These are phyloP conservation scores for Sphaerulina vaccinii DNA, from an alignment of 2,329 filamentous ascomycete species.

Conservation along the genomic window DNA sequence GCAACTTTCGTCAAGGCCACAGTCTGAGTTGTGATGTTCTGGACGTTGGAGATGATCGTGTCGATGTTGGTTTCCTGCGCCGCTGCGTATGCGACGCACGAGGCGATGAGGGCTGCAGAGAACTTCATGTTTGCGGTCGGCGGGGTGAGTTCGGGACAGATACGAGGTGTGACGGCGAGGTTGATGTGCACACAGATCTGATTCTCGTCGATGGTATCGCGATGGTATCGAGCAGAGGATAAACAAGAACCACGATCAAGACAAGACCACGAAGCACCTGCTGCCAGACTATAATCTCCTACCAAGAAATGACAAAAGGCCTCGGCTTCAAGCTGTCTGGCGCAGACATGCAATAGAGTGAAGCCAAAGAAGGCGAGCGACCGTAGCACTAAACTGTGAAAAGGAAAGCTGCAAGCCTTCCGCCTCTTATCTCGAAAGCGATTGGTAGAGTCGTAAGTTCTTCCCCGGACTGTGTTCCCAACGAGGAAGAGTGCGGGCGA, in stretches of 20 bases:
- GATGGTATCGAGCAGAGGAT: background rate
- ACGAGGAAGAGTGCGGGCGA: background rate
- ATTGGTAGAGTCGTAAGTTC: conserved; percentile 9
- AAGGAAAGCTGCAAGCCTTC: background rate
- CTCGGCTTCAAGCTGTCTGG: conserved; percentile 1
- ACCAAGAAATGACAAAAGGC: background rate
- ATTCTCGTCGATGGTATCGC: background rate
- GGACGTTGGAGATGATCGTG: conserved; percentile 15
- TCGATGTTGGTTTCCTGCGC: conserved; percentile 9
- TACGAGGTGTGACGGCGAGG: background rate
- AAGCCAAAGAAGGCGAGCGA: background rate
- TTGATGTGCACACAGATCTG: background rate
- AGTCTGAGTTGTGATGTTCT: conserved; percentile 16
- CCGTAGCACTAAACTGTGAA: background rate
- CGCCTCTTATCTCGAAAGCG: background rate
- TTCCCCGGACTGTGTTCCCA: background rate
- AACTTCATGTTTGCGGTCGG: background rate
- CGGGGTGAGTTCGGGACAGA: background rate
- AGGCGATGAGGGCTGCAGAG: background rate
- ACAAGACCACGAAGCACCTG: background rate
- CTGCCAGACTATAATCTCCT: background rate
- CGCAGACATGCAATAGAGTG: background rate
- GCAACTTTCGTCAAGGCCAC: background rate
- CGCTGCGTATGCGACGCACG: background rate
- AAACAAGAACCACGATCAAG: background rate